Base-by-base conservation (phyloP, 2,329 filamentous ascomycete species). In the Aspergillus hiratsukae region DNA sequence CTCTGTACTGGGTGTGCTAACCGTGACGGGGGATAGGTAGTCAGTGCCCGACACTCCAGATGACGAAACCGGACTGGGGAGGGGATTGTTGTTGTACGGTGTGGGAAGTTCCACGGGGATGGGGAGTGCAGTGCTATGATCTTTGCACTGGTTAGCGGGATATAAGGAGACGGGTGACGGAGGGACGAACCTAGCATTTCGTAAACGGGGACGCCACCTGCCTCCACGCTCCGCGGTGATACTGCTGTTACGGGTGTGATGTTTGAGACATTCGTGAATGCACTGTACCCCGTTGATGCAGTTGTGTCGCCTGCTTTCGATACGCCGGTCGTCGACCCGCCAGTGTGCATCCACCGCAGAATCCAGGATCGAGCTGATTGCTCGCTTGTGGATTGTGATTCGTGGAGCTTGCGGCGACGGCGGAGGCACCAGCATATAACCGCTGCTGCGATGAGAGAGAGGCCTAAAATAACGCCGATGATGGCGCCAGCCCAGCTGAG, bases 401-500 rank as follows among this genome's bases (percentile, higher is more conserved):
- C 31, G 17, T 28, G 25, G 28, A 7, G 7, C 11, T 45, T 35
- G 21, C 48, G 61, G 19, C 60, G 61, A 8, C 64, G 58, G 8
- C 60, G 59, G n/a, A 59, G 58, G 9, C 63, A 58, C 59, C 57
- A 67, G 40, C 63, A 59, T 11, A 76, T 46, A 17, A 61, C 3
- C 0, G 58, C 49, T 2, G 60, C 51, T 1, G 29, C 60, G 9
- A 69, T 52, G 1, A 61, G 35, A 19, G 66, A 48, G 0, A 69
- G 27, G 3, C 65, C 66, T 1, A 62, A 25, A 1, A 69, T 49
- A 3, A 66, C 63, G 5, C 68, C 68, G 14, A 70, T 62, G 28
- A 88, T 81, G 0, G 86, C 84, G 0, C 80, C 80, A 1, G 87
- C 78, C 78, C 83, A 88, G 4, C 71, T 71, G 0, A 85, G 83